A percentile compares a stretch with the other conserved stretches of the same genome.
Conservation (phyloP, 345 rosid species). For the Zanthoxylum bungeanum region DNA sequence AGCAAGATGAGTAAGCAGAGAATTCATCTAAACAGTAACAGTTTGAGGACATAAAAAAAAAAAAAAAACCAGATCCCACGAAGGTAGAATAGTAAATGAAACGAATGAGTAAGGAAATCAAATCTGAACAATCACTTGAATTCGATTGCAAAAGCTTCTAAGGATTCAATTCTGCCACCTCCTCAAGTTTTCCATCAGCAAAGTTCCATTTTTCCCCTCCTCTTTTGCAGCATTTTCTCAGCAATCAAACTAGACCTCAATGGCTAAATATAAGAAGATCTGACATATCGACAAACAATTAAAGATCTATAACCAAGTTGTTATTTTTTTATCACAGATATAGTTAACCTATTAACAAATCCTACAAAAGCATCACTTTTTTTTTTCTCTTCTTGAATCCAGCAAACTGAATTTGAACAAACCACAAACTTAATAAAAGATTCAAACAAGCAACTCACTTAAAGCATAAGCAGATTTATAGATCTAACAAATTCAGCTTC, state of each 20-base stretch:
- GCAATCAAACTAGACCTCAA: conserved; percentile 1
- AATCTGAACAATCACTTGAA: background rate
- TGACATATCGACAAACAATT: background rate
- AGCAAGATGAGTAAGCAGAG: background rate
- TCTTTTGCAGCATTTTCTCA: background rate
- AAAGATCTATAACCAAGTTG: background rate
- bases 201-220: background rate
- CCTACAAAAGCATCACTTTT: background rate
- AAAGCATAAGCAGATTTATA: conserved; percentile 6
- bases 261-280: background rate
- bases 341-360: background rate
- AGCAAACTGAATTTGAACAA: background rate
- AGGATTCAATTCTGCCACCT: background rate
- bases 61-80: background rate
- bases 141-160: background rate
- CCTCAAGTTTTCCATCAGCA: background rate
- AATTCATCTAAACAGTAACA: background rate
- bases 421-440: background rate
- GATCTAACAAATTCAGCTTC: conserved; percentile 31
- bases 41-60: background rate
- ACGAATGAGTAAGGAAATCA: background rate
- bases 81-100: background rate
- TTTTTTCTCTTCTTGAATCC: background rate
- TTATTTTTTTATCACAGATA: background rate
- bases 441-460: background rate